Conservation (phyloP, 2,329 filamentous ascomycete species). For the Echinosphaeria canescens region DNA sequence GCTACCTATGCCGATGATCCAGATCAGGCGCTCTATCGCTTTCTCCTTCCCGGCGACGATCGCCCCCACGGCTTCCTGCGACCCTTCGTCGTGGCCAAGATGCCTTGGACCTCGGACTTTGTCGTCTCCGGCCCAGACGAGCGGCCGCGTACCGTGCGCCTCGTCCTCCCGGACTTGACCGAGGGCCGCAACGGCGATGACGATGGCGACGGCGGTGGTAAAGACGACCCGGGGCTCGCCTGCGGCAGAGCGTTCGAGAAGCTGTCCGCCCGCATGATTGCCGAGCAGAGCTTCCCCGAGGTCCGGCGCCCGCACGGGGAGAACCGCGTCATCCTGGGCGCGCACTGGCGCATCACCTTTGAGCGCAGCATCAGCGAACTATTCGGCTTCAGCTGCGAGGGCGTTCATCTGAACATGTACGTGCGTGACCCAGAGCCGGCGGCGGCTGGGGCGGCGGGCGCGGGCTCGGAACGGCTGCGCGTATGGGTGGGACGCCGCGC, state of each 20-base stretch:
- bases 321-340: slow-evolving; percentile 11
- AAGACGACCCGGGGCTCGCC: slow-evolving; percentile 3
- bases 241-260: neutral
- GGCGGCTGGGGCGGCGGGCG: too few species aligned
- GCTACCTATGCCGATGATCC: neutral
- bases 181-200: too few species aligned
- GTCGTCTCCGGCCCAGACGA: slow-evolving; percentile 6
- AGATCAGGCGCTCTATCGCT: slow-evolving; percentile 4
- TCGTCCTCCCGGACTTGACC: too few species aligned
- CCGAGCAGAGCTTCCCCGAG: slow-evolving; percentile 5
- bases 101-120: slow-evolving; percentile 20
- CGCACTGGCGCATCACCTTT: slow-evolving; percentile 5
- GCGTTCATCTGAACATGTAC: neutral
- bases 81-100: slow-evolving; percentile 17
- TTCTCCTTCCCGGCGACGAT: slow-evolving; percentile 19
- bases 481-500: slow-evolving; percentile 50
- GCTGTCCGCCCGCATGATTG: neutral
- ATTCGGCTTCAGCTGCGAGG: neutral
- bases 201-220: slow-evolving; percentile 8
- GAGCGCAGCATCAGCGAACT: neutral
- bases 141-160: slow-evolving; percentile 10
- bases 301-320: slow-evolving; percentile 12
- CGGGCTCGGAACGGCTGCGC: too few species aligned
- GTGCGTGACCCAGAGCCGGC: slow-evolving; percentile 7
- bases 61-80: slow-evolving; percentile 27